Percentiles rank a stretch among this genome's conserved stretches.
Conservation (phyloP, 2,329 filamentous ascomycete genomes). For the Annulohypoxylon truncatum region DNA sequence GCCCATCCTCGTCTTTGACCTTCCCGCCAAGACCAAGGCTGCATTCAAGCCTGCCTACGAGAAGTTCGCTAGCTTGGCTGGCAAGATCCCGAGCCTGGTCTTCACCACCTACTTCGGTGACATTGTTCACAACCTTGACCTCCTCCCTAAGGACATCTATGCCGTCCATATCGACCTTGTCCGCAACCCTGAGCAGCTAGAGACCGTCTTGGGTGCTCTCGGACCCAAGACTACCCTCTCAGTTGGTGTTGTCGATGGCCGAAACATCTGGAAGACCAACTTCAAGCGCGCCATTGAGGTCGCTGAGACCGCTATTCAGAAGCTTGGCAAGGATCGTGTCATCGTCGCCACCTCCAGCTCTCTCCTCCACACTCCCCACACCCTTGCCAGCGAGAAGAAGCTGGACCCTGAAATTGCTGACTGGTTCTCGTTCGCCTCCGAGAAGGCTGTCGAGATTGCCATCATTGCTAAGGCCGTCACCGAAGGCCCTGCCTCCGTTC, state of each 20-base stretch:
- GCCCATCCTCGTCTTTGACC: constrained; percentile 95
- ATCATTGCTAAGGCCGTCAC: constrained; percentile 97
- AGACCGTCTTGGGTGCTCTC: constrained; percentile 83
- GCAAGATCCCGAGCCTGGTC: constrained; percentile 86
- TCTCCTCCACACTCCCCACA: constrained; percentile 98
- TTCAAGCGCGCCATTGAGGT: constrained; percentile 93
- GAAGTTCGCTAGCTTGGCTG: constrained; percentile 81
- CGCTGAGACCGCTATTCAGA: constrained; percentile 89
- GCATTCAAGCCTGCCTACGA: constrained; percentile 99
- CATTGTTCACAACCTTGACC: constrained; percentile 98
- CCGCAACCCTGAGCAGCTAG: constrained; percentile 97
- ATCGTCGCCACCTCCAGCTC: constrained; percentile 97
- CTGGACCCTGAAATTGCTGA: constrained; percentile 91
- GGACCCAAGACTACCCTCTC: constrained; percentile 92
- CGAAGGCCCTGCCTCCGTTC: constrained; percentile 87
- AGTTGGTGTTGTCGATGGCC: constrained; percentile 95
- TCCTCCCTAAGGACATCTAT: constrained; percentile 81
- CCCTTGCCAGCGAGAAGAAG: constrained; percentile 98
- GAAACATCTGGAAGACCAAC: constrained; percentile 99
- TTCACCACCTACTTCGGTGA: constrained; percentile 99
- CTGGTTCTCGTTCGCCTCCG: constrained; percentile 98
- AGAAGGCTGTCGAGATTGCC: constrained; percentile 93
- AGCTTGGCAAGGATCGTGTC: constrained; percentile 97
- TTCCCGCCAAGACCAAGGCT: constrained; percentile 88
- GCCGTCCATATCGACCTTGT: constrained; percentile 96